A percentile compares a stretch with the other conserved stretches of the same genome.
Conservation (phyloP, 345 rosid genomes). For the Dimocarpus longan region DNA sequence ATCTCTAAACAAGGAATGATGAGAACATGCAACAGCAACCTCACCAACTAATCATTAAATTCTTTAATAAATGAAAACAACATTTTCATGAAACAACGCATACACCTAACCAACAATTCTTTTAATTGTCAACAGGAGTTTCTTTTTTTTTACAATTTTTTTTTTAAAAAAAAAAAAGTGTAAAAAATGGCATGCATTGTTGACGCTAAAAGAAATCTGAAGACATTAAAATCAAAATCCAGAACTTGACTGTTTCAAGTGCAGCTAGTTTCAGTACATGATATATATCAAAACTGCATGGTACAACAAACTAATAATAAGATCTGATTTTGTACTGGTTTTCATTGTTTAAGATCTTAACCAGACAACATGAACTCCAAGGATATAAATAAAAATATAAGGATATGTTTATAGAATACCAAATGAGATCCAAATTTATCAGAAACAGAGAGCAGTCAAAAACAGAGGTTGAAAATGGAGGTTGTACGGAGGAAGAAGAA, state of each 20-base stretch:
- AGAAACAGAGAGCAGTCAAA: neutral
- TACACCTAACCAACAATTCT: neutral
- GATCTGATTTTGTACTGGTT: conserved; percentile 22
- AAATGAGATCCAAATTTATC: conserved; percentile 18
- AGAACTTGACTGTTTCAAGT: conserved; percentile 17
- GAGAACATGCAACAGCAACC: conserved; percentile 19
- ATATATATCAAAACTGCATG: neutral
- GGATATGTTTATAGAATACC: neutral
- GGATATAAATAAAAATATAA: neutral
- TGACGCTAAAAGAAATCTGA: neutral
- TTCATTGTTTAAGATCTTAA: conserved; percentile 23
- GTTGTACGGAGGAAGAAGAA: neutral
- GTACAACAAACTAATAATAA: conserved; percentile 5
- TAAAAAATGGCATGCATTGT: conserved; percentile 1
- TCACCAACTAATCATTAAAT: conserved; percentile 3
- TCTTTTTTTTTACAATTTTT: too few relatives aligned
- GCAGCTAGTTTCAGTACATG: conserved; percentile 1
- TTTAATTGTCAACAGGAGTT: neutral
- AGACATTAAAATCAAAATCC: neutral
- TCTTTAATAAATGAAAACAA: conserved; percentile 3
- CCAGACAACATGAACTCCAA: neutral
- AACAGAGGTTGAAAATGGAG: neutral
- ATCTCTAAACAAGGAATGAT: neutral
- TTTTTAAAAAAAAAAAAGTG: neutral
- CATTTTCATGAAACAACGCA: neutral